Percentiles rank a stretch among this genome's conserved stretches.
Conservation (phyloP, 2,329 filamentous ascomycete genomes). For the Zarea fungicola region DNA sequence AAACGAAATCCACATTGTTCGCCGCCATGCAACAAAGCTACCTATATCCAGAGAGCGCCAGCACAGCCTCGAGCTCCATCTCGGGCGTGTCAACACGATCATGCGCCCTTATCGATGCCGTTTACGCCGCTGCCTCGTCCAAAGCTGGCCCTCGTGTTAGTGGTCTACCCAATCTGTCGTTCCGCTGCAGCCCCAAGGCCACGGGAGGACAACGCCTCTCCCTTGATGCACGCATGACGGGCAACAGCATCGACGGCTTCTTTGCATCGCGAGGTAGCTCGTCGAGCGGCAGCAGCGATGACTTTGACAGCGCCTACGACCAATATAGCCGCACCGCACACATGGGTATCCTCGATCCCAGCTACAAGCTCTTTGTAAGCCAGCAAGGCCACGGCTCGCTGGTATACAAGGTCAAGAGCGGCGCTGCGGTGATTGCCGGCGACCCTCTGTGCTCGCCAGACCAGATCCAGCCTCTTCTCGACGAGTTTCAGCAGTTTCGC, state of each 20-base stretch:
- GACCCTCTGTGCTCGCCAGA: slow-evolving; percentile 17
- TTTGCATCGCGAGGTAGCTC: no score
- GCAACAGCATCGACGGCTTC: slow-evolving; percentile 7
- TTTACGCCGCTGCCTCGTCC: background rate
- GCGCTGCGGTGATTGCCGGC: slow-evolving; percentile 17
- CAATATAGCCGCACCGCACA: slow-evolving; percentile 18
- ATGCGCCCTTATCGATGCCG: slow-evolving; percentile 7
- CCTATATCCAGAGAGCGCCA: slow-evolving; percentile 1
- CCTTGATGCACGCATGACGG: background rate
- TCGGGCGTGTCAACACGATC: slow-evolving; percentile 8
- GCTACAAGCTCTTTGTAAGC: slow-evolving; percentile 18
- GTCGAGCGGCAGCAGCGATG: slow-evolving; percentile 1
- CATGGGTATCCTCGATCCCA: slow-evolving; percentile 21
- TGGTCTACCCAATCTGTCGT: slow-evolving; percentile 7
- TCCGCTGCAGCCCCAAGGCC: slow-evolving; percentile 3
- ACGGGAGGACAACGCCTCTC: background rate
- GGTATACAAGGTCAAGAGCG: slow-evolving; percentile 17
- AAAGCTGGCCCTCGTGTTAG: background rate
- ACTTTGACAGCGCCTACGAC: slow-evolving; percentile 13
- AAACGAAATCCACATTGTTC: background rate
- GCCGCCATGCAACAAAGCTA: slow-evolving; percentile 6
- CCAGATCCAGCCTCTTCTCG: slow-evolving; percentile 12
- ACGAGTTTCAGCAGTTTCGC: slow-evolving; percentile 16
- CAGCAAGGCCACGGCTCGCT: slow-evolving; percentile 16
- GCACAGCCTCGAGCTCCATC: slow-evolving; percentile 9